Percentiles rank a stretch among this genome's conserved stretches.
phyloP scores from a whole-genome alignment of 2,329 filamentous ascomycete genomes.

The Coniochaeta hoffmannii region DNA sequence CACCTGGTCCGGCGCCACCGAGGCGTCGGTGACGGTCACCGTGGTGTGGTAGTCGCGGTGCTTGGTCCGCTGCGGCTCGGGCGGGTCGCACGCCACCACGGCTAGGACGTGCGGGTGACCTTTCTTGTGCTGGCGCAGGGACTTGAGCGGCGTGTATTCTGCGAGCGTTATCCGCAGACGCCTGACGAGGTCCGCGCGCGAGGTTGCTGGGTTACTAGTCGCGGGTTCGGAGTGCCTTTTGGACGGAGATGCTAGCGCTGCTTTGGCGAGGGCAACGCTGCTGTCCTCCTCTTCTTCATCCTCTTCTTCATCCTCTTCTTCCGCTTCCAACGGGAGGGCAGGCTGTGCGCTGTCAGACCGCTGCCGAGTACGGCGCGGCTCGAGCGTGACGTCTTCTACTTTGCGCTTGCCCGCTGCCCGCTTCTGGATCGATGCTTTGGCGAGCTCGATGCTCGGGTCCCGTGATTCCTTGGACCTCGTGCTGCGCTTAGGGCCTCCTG shows the following conservation, averaged over 20 bases:
- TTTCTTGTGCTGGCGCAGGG: conserved; percentile 40
- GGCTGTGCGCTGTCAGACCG: conserved; percentile 18
- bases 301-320: neutral
- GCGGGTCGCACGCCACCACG: conserved; percentile 43
- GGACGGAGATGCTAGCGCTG: conserved; percentile 22
- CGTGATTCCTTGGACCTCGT: conserved; percentile 4
- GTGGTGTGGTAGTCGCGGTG: conserved; percentile 51
- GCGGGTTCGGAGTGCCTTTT: conserved; percentile 13
- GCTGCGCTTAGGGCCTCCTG: neutral
- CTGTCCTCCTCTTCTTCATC: conserved; percentile 15
- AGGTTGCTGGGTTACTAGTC: conserved; percentile 15
- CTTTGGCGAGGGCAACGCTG: conserved; percentile 22
- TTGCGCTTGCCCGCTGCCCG: conserved; percentile 4
- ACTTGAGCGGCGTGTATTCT: conserved; percentile 45
- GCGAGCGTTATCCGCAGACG: conserved; percentile 40
- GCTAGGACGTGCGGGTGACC: conserved; percentile 44
- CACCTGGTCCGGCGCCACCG: conserved; percentile 40
- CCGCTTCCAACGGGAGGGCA: conserved; percentile 11
- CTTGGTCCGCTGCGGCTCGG: conserved; percentile 46
- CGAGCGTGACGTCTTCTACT: conserved; percentile 1
- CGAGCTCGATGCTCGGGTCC: conserved; percentile 19
- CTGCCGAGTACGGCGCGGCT: conserved; percentile 16
- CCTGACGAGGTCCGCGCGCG: conserved; percentile 39
- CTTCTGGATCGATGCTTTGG: conserved; percentile 8
- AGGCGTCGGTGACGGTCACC: conserved; percentile 50